Base-by-base conservation (phyloP, 768 basidiomycete genomes). In the Megacollybia marginata region DNA sequence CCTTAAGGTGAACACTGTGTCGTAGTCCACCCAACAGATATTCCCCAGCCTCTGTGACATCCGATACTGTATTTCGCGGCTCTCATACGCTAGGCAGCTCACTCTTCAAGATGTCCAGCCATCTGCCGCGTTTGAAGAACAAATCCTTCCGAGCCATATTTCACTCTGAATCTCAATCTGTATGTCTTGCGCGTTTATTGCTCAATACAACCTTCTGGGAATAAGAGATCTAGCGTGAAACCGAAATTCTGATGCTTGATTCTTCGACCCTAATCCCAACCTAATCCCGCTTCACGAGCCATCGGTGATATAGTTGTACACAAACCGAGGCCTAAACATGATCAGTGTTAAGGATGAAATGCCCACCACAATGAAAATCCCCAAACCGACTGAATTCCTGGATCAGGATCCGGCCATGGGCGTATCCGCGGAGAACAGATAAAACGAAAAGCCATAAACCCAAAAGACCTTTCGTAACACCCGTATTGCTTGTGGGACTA, bases 381-480 rank as follows among this genome's bases (percentile, higher is more conserved):
- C 76, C 2, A 78, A 58, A 0, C 76, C 76, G 33, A 78, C 53
- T 12, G 71, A 60, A 54, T 78, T 78, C 36, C n/a, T 65, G 76
- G 76, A 52, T 79, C 77, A 38, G 46, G 42, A 13, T 53, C 23
- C n/a, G 44, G 48, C 52, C 48, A 16, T 34, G 44, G 34, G 9
- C 36, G n/a, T n/a, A n/a, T n/a, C n/a, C n/a, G n/a, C n/a, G 20
- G 46, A 44, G 46, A 28, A 28, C 23, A 28, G 2, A 28, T 6
- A 28, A 28, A 28, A 28, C 23, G 13, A 19, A 19, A 13, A 42
- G 40, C 43, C 32, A 20, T 44, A 44, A 31, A n/a, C 44, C 52
- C 52, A 31, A 44, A 31, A 23, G 33, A 19, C 9, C 51, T 28
- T 28, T 28, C 51, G 34, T 42, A 31, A 31, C 47, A 20, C 15